Evolutionary conservation across 2,329 filamentous ascomycete species (phyloP).

Genomic region (Calycina marina): DNA sequence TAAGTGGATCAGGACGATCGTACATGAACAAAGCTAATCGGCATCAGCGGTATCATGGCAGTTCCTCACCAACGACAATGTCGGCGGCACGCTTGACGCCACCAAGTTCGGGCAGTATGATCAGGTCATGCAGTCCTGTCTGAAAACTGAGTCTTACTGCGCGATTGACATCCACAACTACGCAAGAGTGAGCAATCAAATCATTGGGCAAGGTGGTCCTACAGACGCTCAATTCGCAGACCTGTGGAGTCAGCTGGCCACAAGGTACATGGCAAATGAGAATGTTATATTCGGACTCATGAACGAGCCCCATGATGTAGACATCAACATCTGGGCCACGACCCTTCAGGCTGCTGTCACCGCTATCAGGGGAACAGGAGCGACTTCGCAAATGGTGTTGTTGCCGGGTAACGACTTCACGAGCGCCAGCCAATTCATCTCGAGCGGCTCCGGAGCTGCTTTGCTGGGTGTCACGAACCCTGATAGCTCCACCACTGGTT

Average conservation of each 20-base stretch:
- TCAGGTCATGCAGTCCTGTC: constrained; percentile 38
- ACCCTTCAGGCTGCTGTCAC: constrained; percentile 48
- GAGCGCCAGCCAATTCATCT: constrained; percentile 32
- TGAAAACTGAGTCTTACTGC: constrained; percentile 40
- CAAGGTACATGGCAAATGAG: constrained; percentile 37
- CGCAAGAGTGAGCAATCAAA: constrained; percentile 43
- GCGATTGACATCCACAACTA: constrained; percentile 45
- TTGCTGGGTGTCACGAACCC: constrained; percentile 41
- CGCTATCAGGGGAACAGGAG: constrained; percentile 50
- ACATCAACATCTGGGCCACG: constrained; percentile 41
- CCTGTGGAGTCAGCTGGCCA: constrained; percentile 43
- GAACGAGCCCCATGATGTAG: constrained; percentile 48
- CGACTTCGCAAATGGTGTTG: constrained; percentile 46
- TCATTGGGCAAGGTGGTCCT: constrained; percentile 52
- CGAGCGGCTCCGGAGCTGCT: constrained; percentile 33
- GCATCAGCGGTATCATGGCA: constrained; percentile 37
- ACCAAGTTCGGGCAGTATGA: constrained; percentile 37
- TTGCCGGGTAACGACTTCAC: constrained; percentile 48
- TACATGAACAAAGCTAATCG: constrained; percentile 31
- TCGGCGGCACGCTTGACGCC: constrained; percentile 34
- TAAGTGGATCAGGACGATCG: constrained; percentile 47
- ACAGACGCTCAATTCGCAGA: constrained; percentile 39
- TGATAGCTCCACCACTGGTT: constrained; percentile 37
- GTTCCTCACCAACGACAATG: constrained; percentile 34
- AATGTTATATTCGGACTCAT: constrained; percentile 51